Conservation (phyloP, 345 rosid species). For the Carallia brachiata region DNA sequence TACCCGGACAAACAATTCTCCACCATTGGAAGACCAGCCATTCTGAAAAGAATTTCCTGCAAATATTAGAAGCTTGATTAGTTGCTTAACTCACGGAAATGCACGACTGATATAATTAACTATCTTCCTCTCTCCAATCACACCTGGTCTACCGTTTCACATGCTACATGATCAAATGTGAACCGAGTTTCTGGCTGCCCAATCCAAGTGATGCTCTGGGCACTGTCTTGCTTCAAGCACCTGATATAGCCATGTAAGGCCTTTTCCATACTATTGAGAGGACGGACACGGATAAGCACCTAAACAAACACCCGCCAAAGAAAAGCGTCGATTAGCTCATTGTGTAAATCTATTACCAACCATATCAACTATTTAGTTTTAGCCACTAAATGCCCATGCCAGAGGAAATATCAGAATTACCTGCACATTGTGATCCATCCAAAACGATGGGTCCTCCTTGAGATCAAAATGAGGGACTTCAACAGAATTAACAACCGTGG, state of each 20-base stretch:
- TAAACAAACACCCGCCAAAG: slow-evolving; percentile 19
- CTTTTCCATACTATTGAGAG: slow-evolving; percentile 82
- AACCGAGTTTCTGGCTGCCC: slow-evolving; percentile 90
- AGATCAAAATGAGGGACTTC: slow-evolving; percentile 96
- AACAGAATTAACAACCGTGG: slow-evolving; percentile 56
- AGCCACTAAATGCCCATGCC: not conserved
- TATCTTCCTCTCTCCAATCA: slow-evolving; percentile 18
- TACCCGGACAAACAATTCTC: slow-evolving; percentile 95
- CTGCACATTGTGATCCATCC: slow-evolving; percentile 7
- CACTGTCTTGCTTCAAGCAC: slow-evolving; percentile 88
- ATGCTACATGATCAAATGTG: slow-evolving; percentile 86
- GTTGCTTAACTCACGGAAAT: slow-evolving; percentile 3
- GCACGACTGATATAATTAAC: not conserved
- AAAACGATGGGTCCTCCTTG: slow-evolving; percentile 36
- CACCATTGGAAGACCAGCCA: slow-evolving; percentile 89
- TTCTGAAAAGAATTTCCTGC: slow-evolving; percentile 86
- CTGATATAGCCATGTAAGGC: slow-evolving; percentile 62
- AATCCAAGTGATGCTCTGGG: slow-evolving; percentile 74
- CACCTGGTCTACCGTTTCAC: slow-evolving; percentile 94
- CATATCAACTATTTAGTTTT: not conserved
- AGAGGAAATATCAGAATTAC: not conserved
- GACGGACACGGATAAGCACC: slow-evolving; percentile 31
- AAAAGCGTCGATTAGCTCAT: slow-evolving; percentile 65
- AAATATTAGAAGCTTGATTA: slow-evolving; percentile 15
- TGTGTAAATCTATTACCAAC: slow-evolving; percentile 5